Base-by-base conservation (phyloP, 345 rosid species). In the Acer campestre region DNA sequence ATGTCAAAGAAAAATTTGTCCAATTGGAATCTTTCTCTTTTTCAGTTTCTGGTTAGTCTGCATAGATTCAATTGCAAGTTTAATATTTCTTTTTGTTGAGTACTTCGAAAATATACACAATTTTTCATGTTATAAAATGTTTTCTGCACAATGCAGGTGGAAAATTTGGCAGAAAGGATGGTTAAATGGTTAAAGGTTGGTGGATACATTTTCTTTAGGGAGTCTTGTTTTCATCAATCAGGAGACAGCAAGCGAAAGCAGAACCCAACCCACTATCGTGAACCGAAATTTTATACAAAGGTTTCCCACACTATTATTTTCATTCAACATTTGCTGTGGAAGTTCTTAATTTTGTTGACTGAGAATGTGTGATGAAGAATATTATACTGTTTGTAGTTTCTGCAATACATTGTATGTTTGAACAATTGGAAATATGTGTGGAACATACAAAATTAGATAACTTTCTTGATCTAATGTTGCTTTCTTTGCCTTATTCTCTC, bases 251-350 rank as follows among this genome's bases (percentile, higher is more conserved):
- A 90, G 83, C 82, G 97, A 44, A 96, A 92, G 82, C 65, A 74
- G 75, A 93, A 92, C 81, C 99, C 98, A 64, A 89, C 99, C 67
- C 99, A 92, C 85, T 96, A 96, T 84, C 95, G 98, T 40, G 99
- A 96, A 78, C 99, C 99, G 70, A 88, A 93, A 76, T 96, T 86
- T 87, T 96, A 96, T 80, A 88, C 99, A 14, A 89, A 94, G 98
- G 99, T 92, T 63, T 29, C 77, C n/a, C n/a, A 61, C 69, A 46
- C 70, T 56, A 12, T 62, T 62, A 67, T 55, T 71, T 74, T 7
- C 40, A 51, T 56, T 68, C 63, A 62, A 56, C 7, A 55, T 8
- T 61, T 73, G 14, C 61, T 38, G 17, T 29, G 12, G 68, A 25
- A 20, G 25, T 14, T 20, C 59, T 76, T 11, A 69, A 49, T 20